Evolutionary conservation across 371 early-diverging fungal genomes (phyloP), one percentile per base, ranked within the genome.

Genomic region (Haplosporangium sp.): DNA sequence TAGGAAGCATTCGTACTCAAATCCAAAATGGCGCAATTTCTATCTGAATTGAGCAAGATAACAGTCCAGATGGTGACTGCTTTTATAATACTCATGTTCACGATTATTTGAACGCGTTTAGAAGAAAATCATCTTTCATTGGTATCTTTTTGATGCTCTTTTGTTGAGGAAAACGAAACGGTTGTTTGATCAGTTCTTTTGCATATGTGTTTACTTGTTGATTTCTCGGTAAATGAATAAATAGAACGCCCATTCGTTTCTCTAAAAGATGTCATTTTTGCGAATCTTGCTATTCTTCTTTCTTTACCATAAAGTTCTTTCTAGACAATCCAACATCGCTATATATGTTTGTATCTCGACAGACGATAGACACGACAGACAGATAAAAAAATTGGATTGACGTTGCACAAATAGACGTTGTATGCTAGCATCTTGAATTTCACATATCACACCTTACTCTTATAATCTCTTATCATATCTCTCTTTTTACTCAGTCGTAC

Each of bases 181-280:
- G 44, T 42, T 42, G 44, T 42, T 42, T 42, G 44, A 11, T 42
- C 44, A 42, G 27, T 27, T 27, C 27, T 42, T 42, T 42, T 42
- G 44, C 11, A 42, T 5, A 42, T 42, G n/a, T n/a, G n/a, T n/a
- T 48, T 48, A 10, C 35, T 1, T 6, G 6, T 20, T 35, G 19
- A 44, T 52, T 57, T 52, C 66, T 62, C 67, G 67, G 66, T 72
- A 71, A 71, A 71, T 64, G 58, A 64, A 64, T 4, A 37, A 57
- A 56, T 8, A 38, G 38, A 27, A 42, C 8, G 8, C 1, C 67
- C 72, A 66, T 62, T 48, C 48, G 58, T 72, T 66, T 57, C 72
- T n/a, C n/a, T n/a, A 27, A 27, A 27, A 27, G 27, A 27, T 27
- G 27, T 27, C 27, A 27, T 27, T 0, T 27, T 27, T 27, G 27